Conservation (phyloP, 2,329 filamentous ascomycete species). For the Paracorniculantispora psalliotae region DNA sequence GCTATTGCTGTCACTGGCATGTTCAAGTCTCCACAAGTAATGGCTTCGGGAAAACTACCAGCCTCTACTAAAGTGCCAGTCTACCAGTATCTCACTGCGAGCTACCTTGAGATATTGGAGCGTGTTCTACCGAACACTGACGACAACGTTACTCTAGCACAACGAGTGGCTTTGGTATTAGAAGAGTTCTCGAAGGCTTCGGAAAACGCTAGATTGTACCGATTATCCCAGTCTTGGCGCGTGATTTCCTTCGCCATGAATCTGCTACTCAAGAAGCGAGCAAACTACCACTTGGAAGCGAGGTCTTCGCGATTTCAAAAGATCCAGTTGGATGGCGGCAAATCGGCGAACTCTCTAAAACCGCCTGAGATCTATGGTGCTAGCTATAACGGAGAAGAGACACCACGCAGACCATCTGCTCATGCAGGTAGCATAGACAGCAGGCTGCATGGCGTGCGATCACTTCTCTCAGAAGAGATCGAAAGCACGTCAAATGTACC, state of each 20-base stretch:
- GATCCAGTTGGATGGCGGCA: conserved; percentile 26
- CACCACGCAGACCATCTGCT: conserved; percentile 29
- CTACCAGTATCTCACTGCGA: conserved; percentile 52
- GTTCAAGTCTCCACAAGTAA: conserved; percentile 57
- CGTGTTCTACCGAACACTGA: conserved; percentile 40
- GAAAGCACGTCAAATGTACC: conserved; percentile 60
- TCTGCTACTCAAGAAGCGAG: conserved; percentile 49
- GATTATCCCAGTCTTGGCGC: conserved; percentile 61
- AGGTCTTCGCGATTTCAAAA: conserved; percentile 39
- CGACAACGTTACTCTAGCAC: conserved; percentile 34
- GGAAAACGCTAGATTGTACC: conserved; percentile 51
- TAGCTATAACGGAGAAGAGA: conserved; percentile 31
- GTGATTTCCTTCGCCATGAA: conserved; percentile 53
- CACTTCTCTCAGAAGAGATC: conserved; percentile 50
- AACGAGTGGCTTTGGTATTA: conserved; percentile 46
- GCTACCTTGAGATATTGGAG: conserved; percentile 53
- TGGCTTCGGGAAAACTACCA: conserved; percentile 56
- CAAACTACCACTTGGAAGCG: conserved; percentile 51
- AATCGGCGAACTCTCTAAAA: conserved; percentile 23
- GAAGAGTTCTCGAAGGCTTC: conserved; percentile 55
- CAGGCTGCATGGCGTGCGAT: conserved; percentile 34
- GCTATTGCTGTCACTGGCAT: conserved; percentile 52
- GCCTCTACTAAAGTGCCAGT: conserved; percentile 44
- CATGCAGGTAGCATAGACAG: conserved; percentile 26
- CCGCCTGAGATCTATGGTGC: conserved; percentile 23